Percentiles rank a stretch among this genome's conserved stretches.
phyloP scores from a whole-genome alignment of 1,139 yeast genomes.

The Candida neerlandica region DNA sequence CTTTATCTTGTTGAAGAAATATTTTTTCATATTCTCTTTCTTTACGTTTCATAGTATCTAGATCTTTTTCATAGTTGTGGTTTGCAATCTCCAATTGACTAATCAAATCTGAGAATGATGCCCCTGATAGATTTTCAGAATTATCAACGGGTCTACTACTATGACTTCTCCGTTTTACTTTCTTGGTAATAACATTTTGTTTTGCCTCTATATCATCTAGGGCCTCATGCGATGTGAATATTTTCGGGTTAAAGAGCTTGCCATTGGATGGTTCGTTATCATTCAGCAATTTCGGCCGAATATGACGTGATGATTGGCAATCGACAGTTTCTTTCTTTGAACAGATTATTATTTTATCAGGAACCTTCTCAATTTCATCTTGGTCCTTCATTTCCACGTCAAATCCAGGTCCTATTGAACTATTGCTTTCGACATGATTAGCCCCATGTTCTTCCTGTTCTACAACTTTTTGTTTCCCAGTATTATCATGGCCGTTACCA shows the following conservation, averaged over 20 bases:
- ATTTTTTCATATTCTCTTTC: background rate
- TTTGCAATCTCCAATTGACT: constrained; percentile 2
- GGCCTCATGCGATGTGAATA: background rate
- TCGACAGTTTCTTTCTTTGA: background rate
- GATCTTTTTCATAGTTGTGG: background rate
- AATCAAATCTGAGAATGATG: constrained; percentile 2
- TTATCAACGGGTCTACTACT: background rate
- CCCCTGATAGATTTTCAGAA: background rate
- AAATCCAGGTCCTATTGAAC: background rate
- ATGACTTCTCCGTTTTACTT: background rate
- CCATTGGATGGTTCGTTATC: background rate
- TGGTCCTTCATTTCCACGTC: background rate
- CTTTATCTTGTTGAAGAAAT: background rate
- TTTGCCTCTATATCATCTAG: background rate
- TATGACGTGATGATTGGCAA: background rate
- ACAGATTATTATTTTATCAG: background rate
- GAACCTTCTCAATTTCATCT: background rate
- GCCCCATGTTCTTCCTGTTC: background rate
- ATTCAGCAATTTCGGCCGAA: no score
- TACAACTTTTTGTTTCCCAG: background rate
- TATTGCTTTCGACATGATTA: background rate
- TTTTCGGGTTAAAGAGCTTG: background rate
- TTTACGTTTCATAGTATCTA: background rate
- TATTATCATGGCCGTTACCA: background rate
- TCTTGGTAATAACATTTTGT: background rate